Conservation (phyloP, 31 red algal species). For the Odonthalia washingtoniensis region DNA sequence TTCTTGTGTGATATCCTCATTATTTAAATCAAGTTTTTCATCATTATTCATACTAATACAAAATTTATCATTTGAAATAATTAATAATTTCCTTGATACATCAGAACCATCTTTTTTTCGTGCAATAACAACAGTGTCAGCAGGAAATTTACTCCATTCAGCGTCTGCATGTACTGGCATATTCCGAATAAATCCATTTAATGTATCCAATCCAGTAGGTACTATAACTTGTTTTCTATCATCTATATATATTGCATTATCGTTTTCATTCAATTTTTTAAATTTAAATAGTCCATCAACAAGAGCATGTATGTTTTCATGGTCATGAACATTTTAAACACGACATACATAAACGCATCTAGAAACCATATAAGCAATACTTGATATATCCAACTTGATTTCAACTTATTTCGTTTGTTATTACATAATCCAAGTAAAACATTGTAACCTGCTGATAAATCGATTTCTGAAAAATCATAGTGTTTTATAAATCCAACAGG, state of each 20-base stretch:
- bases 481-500: conserved; percentile 69
- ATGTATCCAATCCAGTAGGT: no score
- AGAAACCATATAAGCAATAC: conserved; percentile 45
- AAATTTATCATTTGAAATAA: no score
- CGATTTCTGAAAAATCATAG: conserved; percentile 79
- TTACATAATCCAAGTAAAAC: no score
- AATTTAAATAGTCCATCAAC: conserved; percentile 47
- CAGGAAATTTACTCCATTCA: conserved; percentile 62
- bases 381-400: no score
- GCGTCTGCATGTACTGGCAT: conserved; percentile 39
- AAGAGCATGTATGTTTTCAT: conserved; percentile 62
- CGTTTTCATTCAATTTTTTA: background rate
- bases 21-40: no score
- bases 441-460: conserved; percentile 58
- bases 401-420: no score
- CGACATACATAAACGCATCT: conserved; percentile 64
- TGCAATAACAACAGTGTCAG: conserved; percentile 36
- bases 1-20: no score
- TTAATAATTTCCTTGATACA: conserved; percentile 33
- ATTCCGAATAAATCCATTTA: background rate
- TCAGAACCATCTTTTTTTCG: conserved; percentile 32
- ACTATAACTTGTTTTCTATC: no score
- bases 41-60: no score
- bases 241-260: no score
- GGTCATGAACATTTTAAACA: conserved; percentile 54